phyloP scores from a whole-genome alignment of 805 yeast genomes.

The Cyberlindnera sargentensis region DNA sequence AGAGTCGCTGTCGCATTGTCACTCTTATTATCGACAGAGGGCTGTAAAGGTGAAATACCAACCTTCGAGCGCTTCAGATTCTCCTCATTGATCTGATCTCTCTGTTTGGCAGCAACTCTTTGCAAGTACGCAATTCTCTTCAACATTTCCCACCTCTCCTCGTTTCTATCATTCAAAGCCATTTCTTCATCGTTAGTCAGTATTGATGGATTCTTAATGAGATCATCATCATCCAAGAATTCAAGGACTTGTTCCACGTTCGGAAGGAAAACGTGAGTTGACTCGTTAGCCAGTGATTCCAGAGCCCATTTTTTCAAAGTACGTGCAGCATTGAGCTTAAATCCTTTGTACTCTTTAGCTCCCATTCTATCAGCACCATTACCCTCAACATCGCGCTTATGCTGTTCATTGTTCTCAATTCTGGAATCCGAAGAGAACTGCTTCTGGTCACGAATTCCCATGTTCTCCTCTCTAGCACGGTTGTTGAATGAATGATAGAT shows the following conservation, averaged over 20 bases:
- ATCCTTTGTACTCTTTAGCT: constrained; percentile 35
- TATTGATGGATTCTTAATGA: constrained; percentile 23
- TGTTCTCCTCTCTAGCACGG: constrained; percentile 82
- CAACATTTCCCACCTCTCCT: constrained; percentile 63
- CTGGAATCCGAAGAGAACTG: constrained; percentile 76
- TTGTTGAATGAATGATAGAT: constrained; percentile 64
- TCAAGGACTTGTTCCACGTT: constrained; percentile 47
- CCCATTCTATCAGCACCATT: constrained; percentile 62
- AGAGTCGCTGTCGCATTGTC: background rate
- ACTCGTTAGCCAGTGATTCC: constrained; percentile 30
- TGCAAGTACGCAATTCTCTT: constrained; percentile 67
- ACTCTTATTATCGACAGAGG: constrained; percentile 3
- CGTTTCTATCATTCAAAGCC: constrained; percentile 35
- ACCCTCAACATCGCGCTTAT: constrained; percentile 71
- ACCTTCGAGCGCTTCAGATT: constrained; percentile 26
- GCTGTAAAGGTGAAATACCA: constrained; percentile 10
- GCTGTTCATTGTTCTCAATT: constrained; percentile 58
- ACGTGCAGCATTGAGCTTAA: constrained; percentile 46
- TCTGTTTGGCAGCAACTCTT: constrained; percentile 50
- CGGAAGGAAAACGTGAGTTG: constrained; percentile 43
- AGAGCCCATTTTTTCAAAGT: constrained; percentile 52
- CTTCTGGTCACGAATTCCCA: constrained; percentile 79
- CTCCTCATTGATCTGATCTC: constrained; percentile 33
- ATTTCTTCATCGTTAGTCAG: constrained; percentile 33
- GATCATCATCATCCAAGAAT: constrained; percentile 41